Percentiles rank a stretch among this genome's conserved stretches.
phyloP scores from a whole-genome alignment of 495 filamentous ascomycete genomes.

The Lepraria neglecta region DNA sequence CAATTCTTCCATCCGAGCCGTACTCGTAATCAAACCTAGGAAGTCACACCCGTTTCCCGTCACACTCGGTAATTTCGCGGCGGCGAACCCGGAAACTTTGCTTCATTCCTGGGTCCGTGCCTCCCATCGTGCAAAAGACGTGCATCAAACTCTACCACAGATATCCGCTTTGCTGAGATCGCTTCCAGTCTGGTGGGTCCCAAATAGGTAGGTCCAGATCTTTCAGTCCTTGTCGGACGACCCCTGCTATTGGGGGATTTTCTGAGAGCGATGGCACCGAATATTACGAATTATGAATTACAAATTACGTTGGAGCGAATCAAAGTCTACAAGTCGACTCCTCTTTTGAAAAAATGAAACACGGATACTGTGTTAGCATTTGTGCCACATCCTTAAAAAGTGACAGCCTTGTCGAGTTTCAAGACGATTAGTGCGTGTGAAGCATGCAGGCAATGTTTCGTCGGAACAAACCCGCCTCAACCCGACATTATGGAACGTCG shows the following conservation, averaged over 20 bases:
- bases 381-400: slow-evolving; percentile 16
- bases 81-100: not conserved
- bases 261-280: not conserved
- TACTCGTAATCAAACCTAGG: slow-evolving; percentile 2
- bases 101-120: not conserved
- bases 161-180: too few relatives aligned
- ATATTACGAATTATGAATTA: not conserved
- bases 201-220: not conserved
- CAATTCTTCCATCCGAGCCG: not conserved
- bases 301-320: slow-evolving; percentile 9
- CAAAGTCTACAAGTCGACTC: not conserved
- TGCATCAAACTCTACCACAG: too few relatives aligned
- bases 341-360: slow-evolving; percentile 9
- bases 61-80: slow-evolving; percentile 1
- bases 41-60: slow-evolving; percentile 7
- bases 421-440: slow-evolving; percentile 6
- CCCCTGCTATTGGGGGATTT: not conserved
- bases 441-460: slow-evolving; percentile 14
- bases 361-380: slow-evolving; percentile 2
- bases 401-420: slow-evolving; percentile 16
- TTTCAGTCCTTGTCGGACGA: not conserved
- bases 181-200: not conserved
- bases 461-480: slow-evolving; percentile 11
- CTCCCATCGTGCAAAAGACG: too few relatives aligned
- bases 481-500: slow-evolving; percentile 10